phyloP scores from a whole-genome alignment of 345 rosid species.

The Syzygium aromaticum region DNA sequence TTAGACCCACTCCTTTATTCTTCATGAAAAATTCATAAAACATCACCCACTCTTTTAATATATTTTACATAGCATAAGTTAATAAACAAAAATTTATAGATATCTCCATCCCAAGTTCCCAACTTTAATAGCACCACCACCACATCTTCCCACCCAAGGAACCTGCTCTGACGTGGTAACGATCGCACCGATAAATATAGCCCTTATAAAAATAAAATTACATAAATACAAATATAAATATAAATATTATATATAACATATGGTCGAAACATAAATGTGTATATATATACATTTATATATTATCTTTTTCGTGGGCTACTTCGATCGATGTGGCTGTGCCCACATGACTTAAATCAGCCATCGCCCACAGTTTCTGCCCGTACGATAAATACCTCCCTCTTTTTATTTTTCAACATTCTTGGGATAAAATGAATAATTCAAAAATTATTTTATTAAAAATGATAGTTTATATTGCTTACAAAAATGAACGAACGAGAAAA shows the following conservation, averaged over 20 bases:
- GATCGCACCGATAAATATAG: background rate
- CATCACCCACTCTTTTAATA: background rate
- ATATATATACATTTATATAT: no score
- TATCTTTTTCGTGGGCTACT: background rate
- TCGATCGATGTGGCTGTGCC: background rate
- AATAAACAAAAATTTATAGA: background rate
- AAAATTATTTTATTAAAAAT: no score
- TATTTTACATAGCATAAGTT: background rate
- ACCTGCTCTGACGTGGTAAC: background rate
- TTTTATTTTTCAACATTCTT: background rate
- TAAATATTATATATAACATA: background rate
- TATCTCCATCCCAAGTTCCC: background rate
- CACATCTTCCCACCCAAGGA: background rate
- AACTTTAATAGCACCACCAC: background rate
- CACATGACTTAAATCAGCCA: background rate
- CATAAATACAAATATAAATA: background rate
- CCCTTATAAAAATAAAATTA: background rate
- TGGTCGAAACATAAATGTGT: no score
- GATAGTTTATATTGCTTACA: no score
- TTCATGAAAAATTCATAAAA: background rate
- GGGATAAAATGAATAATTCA: background rate
- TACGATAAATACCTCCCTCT: background rate
- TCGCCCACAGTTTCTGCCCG: background rate
- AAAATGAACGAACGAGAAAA: no score
- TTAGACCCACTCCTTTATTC: background rate